These are phyloP conservation scores for Fusarium musae DNA, from an alignment of 2,329 filamentous ascomycete genomes.

Conservation along the genomic window DNA sequence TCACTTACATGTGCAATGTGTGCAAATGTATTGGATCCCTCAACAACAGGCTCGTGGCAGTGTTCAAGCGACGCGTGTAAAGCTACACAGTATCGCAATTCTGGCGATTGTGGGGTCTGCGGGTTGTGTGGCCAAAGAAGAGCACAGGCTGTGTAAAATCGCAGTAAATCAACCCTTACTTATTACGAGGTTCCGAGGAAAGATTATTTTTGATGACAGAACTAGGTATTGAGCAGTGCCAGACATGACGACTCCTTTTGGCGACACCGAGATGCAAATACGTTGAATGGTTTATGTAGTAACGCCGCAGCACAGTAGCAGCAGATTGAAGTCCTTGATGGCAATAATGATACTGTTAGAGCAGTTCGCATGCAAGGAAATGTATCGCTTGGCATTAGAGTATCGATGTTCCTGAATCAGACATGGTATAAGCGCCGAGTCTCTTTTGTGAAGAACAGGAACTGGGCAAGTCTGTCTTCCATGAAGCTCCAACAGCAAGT, in stretches of 20 bases:
- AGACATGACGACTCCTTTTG: background rate
- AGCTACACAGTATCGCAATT: constrained; percentile 71
- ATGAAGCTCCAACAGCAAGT: background rate
- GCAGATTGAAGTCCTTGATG: background rate
- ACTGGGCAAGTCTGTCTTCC: background rate
- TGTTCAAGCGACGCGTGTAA: constrained; percentile 68
- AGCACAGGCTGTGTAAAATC: constrained; percentile 2
- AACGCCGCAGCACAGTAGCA: too few species aligned
- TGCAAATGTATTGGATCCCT: constrained; percentile 72
- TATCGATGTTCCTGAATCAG: background rate
- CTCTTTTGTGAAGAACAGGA: background rate
- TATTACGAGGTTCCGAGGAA: background rate
- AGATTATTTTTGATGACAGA: background rate
- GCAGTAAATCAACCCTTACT: background rate
- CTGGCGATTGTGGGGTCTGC: constrained; percentile 75
- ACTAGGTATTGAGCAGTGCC: background rate
- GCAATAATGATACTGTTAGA: background rate
- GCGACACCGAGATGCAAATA: background rate
- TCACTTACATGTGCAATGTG: constrained; percentile 74
- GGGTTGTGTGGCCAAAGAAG: constrained; percentile 71
- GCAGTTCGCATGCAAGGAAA: background rate
- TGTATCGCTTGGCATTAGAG: background rate
- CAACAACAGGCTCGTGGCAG: constrained; percentile 69
- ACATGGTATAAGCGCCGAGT: background rate
- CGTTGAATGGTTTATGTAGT: background rate